Conservation (phyloP, 2,329 filamentous ascomycete genomes). For the Cordyceps cicadae region DNA sequence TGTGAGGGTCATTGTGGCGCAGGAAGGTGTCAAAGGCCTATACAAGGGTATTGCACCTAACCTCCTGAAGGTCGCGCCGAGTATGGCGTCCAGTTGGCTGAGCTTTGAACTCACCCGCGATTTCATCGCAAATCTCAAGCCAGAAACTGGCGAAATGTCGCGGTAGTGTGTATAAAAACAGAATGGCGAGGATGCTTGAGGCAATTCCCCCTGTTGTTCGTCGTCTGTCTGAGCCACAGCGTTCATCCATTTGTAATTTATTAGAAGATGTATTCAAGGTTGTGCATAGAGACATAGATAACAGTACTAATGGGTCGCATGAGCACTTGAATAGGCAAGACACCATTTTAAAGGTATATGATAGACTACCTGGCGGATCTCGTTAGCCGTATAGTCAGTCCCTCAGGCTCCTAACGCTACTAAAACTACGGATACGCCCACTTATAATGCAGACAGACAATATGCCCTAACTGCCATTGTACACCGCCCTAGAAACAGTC, state of each 20-base stretch:
- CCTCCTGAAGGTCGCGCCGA: constrained; percentile 90
- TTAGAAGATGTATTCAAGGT: not conserved
- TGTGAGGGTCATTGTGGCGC: constrained; percentile 66
- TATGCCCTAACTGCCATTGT: constrained; percentile 37
- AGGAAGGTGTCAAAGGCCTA: constrained; percentile 77
- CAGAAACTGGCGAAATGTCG: constrained; percentile 25
- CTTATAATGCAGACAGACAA: not conserved
- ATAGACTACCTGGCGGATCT: not conserved
- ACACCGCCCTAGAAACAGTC: constrained; percentile 29
- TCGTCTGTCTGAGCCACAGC: not conserved
- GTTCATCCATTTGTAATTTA: constrained; percentile 1
- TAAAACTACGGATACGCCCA: too few relatives aligned
- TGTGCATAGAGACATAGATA: constrained; percentile 6
- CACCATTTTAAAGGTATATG: too few relatives aligned
- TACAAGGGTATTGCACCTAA: constrained; percentile 98
- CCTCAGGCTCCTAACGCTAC: too few relatives aligned
- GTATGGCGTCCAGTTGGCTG: constrained; percentile 97
- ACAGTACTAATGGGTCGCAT: constrained; percentile 1
- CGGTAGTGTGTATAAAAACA: constrained; percentile 8
- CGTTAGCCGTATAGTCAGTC: too few relatives aligned
- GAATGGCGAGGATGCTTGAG: not conserved
- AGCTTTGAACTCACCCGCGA: constrained; percentile 93
- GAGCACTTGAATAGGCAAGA: constrained; percentile 4
- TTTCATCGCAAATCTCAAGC: constrained; percentile 60
- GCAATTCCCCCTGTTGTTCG: not conserved